phyloP scores from a whole-genome alignment of 306 rosid genomes.

The Ceratonia siliqua region DNA sequence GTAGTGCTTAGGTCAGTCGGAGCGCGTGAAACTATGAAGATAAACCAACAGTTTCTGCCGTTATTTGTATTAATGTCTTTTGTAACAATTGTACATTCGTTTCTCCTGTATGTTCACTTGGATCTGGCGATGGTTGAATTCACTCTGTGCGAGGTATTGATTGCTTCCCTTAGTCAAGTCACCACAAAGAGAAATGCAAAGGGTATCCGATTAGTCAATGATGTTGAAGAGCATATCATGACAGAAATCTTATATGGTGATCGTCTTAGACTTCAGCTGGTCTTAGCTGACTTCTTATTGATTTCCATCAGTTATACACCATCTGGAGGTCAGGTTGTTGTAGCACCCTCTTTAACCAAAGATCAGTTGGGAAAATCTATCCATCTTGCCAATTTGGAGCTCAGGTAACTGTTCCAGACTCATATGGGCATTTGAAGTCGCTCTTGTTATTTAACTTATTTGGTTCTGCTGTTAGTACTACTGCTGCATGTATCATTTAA shows the following conservation, averaged over 20 bases:
- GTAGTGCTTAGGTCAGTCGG: background rate
- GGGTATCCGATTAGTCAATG: conserved; percentile 65
- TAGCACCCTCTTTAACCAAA: conserved; percentile 65
- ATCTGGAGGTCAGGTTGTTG: conserved; percentile 62
- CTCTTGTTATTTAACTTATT: background rate
- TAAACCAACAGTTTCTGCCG: background rate
- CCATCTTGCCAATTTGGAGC: conserved; percentile 75
- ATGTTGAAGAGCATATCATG: conserved; percentile 52
- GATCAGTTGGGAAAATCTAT: conserved; percentile 78
- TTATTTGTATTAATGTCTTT: conserved; percentile 25
- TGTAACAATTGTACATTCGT: conserved; percentile 13
- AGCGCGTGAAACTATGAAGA: conserved; percentile 12
- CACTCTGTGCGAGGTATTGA: conserved; percentile 71
- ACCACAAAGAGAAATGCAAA: conserved; percentile 61
- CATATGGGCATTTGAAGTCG: background rate
- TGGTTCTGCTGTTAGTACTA: background rate
- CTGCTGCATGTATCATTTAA: background rate
- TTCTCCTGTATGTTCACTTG: conserved; percentile 43
- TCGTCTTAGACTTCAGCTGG: conserved; percentile 85
- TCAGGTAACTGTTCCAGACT: conserved; percentile 56
- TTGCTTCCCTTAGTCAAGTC: conserved; percentile 75
- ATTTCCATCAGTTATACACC: conserved; percentile 64
- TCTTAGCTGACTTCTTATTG: conserved; percentile 71
- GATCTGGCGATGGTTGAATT: conserved; percentile 93
- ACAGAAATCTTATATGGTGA: conserved; percentile 75